phyloP scores from a whole-genome alignment of 1,139 yeast genomes.

The Petasospora fabianii region DNA sequence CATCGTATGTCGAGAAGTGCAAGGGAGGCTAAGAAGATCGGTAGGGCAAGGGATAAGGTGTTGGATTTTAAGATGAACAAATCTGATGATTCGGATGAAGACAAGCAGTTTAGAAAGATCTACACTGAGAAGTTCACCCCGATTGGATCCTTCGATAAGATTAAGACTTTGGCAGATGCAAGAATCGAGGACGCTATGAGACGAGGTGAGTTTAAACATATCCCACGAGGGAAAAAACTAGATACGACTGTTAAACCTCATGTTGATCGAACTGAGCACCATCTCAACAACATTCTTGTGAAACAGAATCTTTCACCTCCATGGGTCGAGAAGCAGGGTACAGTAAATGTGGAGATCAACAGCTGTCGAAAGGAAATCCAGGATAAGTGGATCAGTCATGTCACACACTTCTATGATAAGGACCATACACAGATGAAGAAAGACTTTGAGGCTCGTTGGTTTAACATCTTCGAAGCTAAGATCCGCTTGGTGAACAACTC shows the following conservation, averaged over 20 bases:
- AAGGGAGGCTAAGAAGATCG: slow-evolving; percentile 40
- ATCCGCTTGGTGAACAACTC: slow-evolving; percentile 51
- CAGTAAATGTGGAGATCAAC: slow-evolving; percentile 44
- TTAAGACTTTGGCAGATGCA: slow-evolving; percentile 67
- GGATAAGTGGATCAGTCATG: slow-evolving; percentile 35
- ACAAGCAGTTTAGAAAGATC: slow-evolving; percentile 56
- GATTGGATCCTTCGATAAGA: slow-evolving; percentile 41
- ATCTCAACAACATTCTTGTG: slow-evolving; percentile 66
- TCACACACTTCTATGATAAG: slow-evolving; percentile 18
- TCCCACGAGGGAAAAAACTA: slow-evolving; percentile 65
- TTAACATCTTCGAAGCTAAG: slow-evolving; percentile 26
- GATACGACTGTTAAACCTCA: slow-evolving; percentile 42
- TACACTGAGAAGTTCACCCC: slow-evolving; percentile 59
- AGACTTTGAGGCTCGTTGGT: slow-evolving; percentile 18
- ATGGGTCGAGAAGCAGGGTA: slow-evolving; percentile 80
- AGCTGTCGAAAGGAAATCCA: slow-evolving; percentile 45
- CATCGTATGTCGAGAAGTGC: slow-evolving; percentile 43
- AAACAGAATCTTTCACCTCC: slow-evolving; percentile 81
- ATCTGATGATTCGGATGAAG: slow-evolving; percentile 29
- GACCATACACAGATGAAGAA: slow-evolving; percentile 17
- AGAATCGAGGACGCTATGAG: slow-evolving; percentile 70
- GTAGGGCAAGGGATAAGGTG: slow-evolving; percentile 27
- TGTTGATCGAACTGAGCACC: slow-evolving; percentile 59
- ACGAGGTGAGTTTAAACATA: slow-evolving; percentile 62
- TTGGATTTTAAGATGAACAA: slow-evolving; percentile 59